These are phyloP conservation scores for Kregervanrija delftensis DNA, from an alignment of 805 yeast genomes.

Conservation along the genomic window DNA sequence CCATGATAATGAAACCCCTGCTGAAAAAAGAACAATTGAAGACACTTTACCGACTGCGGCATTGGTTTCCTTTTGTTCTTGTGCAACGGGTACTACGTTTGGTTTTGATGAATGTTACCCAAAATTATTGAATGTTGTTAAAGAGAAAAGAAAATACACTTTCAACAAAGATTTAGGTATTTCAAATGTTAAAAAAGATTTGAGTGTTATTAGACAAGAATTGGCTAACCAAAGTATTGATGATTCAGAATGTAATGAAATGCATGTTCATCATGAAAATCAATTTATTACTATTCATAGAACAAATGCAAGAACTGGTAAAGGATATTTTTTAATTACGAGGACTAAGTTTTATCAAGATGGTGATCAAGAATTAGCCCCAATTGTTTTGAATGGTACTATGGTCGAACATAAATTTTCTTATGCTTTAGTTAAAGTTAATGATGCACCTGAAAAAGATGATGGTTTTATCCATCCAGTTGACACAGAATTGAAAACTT, in stretches of 20 bases:
- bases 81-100: constrained; percentile 89
- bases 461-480: constrained; percentile 44
- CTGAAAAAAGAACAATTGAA: constrained; percentile 84
- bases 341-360: constrained; percentile 64
- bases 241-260: constrained; percentile 56
- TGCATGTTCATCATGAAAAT: constrained; percentile 91
- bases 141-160: constrained; percentile 61
- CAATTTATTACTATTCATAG: constrained; percentile 89
- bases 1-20: constrained; percentile 89
- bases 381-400: constrained; percentile 55
- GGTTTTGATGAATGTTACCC: constrained; percentile 95
- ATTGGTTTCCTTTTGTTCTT: constrained; percentile 82
- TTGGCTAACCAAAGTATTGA: constrained; percentile 56
- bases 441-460: not conserved
- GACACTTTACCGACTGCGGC: constrained; percentile 96
- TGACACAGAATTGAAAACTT: constrained; percentile 52
- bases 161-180: constrained; percentile 74
- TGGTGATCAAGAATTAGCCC: constrained; percentile 47
- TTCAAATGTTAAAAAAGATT: constrained; percentile 56
- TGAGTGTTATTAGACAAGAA: constrained; percentile 50
- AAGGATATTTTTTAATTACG: constrained; percentile 84
- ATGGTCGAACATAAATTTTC: constrained; percentile 51
- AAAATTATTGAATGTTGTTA: constrained; percentile 68
- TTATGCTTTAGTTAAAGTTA: constrained; percentile 48
- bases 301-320: constrained; percentile 73